A percentile compares a stretch with the other conserved stretches of the same genome.
These are phyloP conservation scores for Xylaria sp. DNA, from an alignment of 2,329 filamentous ascomycete species.

Conservation along the genomic window DNA sequence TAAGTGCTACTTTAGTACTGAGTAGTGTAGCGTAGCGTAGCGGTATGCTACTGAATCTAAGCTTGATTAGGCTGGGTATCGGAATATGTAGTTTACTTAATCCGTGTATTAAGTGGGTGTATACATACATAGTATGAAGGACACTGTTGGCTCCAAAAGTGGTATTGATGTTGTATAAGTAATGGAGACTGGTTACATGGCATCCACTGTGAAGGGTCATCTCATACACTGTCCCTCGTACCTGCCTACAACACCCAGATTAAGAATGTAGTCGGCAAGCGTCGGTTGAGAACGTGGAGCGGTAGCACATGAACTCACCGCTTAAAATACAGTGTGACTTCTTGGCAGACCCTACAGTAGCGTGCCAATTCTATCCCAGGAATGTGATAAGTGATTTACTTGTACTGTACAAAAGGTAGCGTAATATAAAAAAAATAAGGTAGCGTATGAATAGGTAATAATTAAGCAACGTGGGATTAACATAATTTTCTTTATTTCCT, in stretches of 20 bases:
- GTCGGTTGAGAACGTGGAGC: conserved; percentile 14
- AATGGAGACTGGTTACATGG: too few relatives aligned
- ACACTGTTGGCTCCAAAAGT: too few relatives aligned
- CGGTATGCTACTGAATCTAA: neutral
- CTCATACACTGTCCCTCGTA: too few relatives aligned
- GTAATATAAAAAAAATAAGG: neutral
- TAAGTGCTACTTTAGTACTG: neutral
- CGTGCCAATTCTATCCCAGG: neutral
- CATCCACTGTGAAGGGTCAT: too few relatives aligned
- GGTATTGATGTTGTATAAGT: too few relatives aligned
- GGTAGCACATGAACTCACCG: conserved; percentile 4
- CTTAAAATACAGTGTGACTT: conserved; percentile 22
- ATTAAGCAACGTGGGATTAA: too few relatives aligned
- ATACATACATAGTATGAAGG: too few relatives aligned
- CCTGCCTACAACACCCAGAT: too few relatives aligned
- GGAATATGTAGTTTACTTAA: neutral
- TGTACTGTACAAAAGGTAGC: neutral
- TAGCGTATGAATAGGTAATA: neutral
- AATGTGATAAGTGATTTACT: neutral
- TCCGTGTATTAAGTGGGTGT: neutral
- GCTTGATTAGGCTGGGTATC: neutral
- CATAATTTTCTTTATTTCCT: neutral
- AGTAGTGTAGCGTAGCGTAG: too few relatives aligned
- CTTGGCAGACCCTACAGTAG: neutral
- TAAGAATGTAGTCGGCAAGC: conserved; percentile 1